Conservation (phyloP, 495 filamentous ascomycete species). For the Aspergillus cavernicola region DNA sequence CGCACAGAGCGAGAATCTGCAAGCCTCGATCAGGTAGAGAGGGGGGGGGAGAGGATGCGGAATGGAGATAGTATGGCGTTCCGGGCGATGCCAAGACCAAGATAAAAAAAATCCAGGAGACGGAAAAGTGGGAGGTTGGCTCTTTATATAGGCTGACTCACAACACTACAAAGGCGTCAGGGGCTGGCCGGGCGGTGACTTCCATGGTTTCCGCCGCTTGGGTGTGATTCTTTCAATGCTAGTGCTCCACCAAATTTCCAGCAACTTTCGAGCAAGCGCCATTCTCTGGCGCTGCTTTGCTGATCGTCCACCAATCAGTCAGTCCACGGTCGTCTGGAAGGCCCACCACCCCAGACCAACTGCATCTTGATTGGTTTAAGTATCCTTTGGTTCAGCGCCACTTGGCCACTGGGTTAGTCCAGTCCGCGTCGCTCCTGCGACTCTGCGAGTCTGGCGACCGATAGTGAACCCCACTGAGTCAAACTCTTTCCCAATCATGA, state of each 20-base stretch:
- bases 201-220: constrained; percentile 37
- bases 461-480: constrained; percentile 19
- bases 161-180: constrained; percentile 28
- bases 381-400: too few relatives aligned
- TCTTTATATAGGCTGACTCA: constrained; percentile 49
- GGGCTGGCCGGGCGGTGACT: constrained; percentile 30
- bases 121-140: constrained; percentile 43
- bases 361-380: too few relatives aligned
- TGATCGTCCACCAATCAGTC: too few relatives aligned
- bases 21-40: constrained; percentile 20
- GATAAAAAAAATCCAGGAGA: constrained; percentile 32
- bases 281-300: too few relatives aligned
- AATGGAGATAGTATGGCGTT: constrained; percentile 30
- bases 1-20: constrained; percentile 20
- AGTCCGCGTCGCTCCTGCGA: constrained; percentile 34
- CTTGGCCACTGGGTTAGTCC: too few relatives aligned
- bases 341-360: too few relatives aligned
- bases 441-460: too few relatives aligned
- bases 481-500: constrained; percentile 31
- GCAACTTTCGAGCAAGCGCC: too few relatives aligned
- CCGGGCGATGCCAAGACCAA: constrained; percentile 49
- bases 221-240: constrained; percentile 4
- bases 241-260: constrained; percentile 14
- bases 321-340: too few relatives aligned
- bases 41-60: constrained; percentile 25